phyloP scores from a whole-genome alignment of 208 protist genomes.

The Trypanosoma caninum region DNA sequence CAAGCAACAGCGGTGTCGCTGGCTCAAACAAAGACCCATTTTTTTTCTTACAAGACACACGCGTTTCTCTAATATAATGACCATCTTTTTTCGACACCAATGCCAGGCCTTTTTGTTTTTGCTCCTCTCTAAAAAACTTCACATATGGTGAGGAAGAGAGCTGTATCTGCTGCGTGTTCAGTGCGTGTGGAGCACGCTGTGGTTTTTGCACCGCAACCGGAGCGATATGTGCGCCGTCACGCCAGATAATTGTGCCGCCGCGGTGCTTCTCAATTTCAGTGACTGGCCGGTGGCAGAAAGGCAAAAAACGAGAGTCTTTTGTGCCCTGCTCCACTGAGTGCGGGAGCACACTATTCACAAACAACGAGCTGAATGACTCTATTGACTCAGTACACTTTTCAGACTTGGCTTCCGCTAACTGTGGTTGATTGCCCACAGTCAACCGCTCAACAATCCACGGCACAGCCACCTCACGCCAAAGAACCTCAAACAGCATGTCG shows the following conservation, averaged over 20 bases:
- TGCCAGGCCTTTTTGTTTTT: too few relatives aligned
- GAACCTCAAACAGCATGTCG: slow-evolving; percentile 16
- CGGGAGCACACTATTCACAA: neutral
- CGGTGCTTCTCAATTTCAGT: neutral
- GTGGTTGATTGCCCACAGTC: neutral
- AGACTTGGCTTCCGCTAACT: neutral
- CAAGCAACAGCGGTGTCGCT: too few relatives aligned
- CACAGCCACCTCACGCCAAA: slow-evolving; percentile 27
- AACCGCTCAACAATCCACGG: slow-evolving; percentile 25
- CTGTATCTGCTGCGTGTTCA: neutral
- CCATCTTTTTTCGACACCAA: too few relatives aligned
- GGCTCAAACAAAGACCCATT: too few relatives aligned
- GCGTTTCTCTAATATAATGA: too few relatives aligned
- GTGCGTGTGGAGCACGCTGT: neutral
- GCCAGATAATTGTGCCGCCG: neutral
- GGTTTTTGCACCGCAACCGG: neutral
- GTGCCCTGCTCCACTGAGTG: neutral
- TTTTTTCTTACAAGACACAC: too few relatives aligned
- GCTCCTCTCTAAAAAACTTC: too few relatives aligned
- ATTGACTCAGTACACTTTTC: neutral
- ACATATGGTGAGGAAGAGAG: too few relatives aligned
- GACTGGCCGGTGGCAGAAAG: slow-evolving; percentile 1
- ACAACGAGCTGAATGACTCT: neutral
- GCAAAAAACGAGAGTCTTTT: neutral
- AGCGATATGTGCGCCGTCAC: too few relatives aligned